Evolutionary conservation across 371 early-diverging fungal genomes (phyloP).

Genomic region (Mucor indicus): DNA sequence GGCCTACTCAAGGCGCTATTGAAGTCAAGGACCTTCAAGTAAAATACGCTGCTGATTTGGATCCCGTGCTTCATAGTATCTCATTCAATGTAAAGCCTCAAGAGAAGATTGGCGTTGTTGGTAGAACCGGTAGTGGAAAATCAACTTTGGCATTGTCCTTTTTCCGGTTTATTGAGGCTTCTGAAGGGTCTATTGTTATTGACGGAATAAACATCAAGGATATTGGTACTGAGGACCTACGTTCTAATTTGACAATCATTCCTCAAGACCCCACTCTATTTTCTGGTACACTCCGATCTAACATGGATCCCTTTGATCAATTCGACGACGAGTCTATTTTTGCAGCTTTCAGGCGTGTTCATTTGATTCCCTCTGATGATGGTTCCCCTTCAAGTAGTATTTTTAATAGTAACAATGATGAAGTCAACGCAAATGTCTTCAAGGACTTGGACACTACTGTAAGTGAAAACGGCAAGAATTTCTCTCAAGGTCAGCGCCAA

Average conservation of each 20-base stretch:
- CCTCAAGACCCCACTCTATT: conserved; percentile 87
- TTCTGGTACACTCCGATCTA: conserved; percentile 64
- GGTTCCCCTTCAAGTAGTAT: too few species aligned
- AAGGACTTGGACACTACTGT: conserved; percentile 31
- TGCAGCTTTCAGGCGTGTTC: conserved; percentile 56
- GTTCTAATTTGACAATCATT: conserved; percentile 72
- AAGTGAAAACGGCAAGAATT: conserved; percentile 70
- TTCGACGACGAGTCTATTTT: conserved; percentile 64
- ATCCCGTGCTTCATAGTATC: conserved; percentile 70
- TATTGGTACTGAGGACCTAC: conserved; percentile 68
- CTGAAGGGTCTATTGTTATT: conserved; percentile 63
- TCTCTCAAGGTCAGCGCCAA: conserved; percentile 84
- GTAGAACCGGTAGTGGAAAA: conserved; percentile 81
- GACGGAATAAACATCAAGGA: conserved; percentile 76
- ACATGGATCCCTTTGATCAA: conserved; percentile 70
- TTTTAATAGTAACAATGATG: too few species aligned
- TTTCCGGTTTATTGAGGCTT: conserved; percentile 74
- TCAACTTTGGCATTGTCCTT: conserved; percentile 70
- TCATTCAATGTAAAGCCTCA: conserved; percentile 57
- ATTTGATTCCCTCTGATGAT: conserved; percentile 44
- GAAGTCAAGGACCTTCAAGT: conserved; percentile 60
- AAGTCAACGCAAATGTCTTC: conserved; percentile 29
- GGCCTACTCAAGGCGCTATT: conserved; percentile 72
- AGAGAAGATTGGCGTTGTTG: conserved; percentile 78
- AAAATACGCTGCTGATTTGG: conserved; percentile 61